Base-by-base conservation (phyloP, 257 asterid species). In the Solanum clarkiae region DNA sequence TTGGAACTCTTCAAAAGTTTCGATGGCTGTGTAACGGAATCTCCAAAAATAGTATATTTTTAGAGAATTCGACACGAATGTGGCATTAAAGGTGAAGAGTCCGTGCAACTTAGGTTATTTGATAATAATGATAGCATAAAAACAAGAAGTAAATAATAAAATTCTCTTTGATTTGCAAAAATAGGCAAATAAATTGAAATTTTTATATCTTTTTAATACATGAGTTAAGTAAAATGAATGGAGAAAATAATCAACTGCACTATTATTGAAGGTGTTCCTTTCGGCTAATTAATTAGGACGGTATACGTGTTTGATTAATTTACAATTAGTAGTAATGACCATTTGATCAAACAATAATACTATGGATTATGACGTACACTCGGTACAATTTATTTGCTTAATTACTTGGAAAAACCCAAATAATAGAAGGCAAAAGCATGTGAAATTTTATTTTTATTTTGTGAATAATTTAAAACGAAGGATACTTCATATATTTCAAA, bases 351-450 rank as follows among this genome's bases (percentile, higher is more conserved):
- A 36, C 17, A 13, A 16, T 15, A 32, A 16, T 3, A 36, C 8
- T n/a, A 60, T n/a, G 24, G 49, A n/a, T 11, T 14, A 8, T 40
- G 18, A 72, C 42, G 59, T n/a, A 74, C 14, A 3, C 80, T 51
- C 42, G 47, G 42, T 74, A 74, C 81, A 47, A 45, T 74, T n/a
- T 13, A 74, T 47, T 59, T 13, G 81, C 81, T 45, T 71, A 66
- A 32, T 29, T 29, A 15, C 22, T 32, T 3, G 20, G 47, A 29
- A 32, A 29, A 42, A 4, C 5, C 44, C 44, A 26, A 6, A 29
- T 66, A 29, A 66, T 32, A 29, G 47, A 29, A 14, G 47, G 22
- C 16, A 17, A 17, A 15, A 32, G 1, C 10, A 13, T 29, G 2
- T 13, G 44, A 18, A 63, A 26, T 6, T 65, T 6, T 6, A 15